phyloP scores from a whole-genome alignment of 1,284 basidiomycete genomes.

The Mrakiaceae sp. region DNA sequence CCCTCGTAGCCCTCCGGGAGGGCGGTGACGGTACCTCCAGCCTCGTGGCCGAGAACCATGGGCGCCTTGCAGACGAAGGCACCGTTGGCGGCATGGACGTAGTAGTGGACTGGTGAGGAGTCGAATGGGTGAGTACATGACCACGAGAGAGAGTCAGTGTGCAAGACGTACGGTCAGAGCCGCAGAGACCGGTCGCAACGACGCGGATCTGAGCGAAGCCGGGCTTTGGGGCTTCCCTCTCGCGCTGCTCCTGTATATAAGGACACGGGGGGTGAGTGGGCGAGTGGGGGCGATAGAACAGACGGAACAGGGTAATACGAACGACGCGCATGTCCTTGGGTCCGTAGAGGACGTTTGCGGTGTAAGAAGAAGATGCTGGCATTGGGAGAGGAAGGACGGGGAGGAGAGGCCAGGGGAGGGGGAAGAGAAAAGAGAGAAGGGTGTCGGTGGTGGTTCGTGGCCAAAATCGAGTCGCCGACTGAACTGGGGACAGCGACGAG shows the following conservation, averaged over 20 bases:
- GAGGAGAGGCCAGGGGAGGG: too few species aligned
- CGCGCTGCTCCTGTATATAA: slow-evolving; percentile 1
- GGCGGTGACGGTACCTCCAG: slow-evolving; percentile 67
- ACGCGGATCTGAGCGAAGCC: slow-evolving; percentile 62
- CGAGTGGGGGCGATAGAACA: neutral
- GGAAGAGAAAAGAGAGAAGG: neutral
- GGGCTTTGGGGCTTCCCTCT: slow-evolving; percentile 38
- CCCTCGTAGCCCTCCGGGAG: slow-evolving; percentile 8
- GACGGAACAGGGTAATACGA: neutral
- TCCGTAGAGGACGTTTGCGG: slow-evolving; percentile 58
- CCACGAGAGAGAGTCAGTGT: neutral
- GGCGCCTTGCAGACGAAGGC: slow-evolving; percentile 68
- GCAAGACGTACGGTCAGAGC: slow-evolving; percentile 62
- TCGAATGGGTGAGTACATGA: slow-evolving; percentile 1
- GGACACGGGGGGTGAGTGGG: neutral
- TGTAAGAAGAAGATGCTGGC: slow-evolving; percentile 24
- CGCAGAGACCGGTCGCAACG: slow-evolving; percentile 78
- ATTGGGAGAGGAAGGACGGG: too few species aligned
- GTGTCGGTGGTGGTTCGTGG: neutral
- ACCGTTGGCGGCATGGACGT: slow-evolving; percentile 75
- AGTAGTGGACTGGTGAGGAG: slow-evolving; percentile 64
- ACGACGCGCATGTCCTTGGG: slow-evolving; percentile 61
- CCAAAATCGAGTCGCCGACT: neutral
- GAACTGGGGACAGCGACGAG: neutral
- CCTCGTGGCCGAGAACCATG: slow-evolving; percentile 85